Conservation (phyloP, 192 early-diverging fungal genomes). For the Powellomyces hirtus region DNA sequence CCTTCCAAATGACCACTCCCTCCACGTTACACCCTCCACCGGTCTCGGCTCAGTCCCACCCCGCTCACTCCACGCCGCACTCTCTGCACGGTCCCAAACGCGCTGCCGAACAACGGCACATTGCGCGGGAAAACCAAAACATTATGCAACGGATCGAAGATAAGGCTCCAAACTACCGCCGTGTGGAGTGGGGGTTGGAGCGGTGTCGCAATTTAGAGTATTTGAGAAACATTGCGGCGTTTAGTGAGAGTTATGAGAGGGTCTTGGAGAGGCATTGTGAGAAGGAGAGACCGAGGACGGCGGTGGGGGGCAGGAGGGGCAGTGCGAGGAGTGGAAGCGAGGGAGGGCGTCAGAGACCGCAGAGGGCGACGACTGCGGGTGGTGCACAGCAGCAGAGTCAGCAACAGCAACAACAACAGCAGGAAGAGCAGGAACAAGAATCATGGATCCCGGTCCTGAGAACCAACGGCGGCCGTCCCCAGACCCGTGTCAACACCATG, state of each 20-base stretch:
- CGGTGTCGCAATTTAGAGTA: slow-evolving; percentile 48
- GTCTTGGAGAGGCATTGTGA: slow-evolving; percentile 29
- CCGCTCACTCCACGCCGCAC: not conserved
- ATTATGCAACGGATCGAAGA: slow-evolving; percentile 50
- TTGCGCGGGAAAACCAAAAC: slow-evolving; percentile 33
- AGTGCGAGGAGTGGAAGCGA: not conserved
- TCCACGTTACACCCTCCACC: not conserved
- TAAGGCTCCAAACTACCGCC: slow-evolving; percentile 45
- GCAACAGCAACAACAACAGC: not conserved
- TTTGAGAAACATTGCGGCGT: slow-evolving; percentile 46
- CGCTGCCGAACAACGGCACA: slow-evolving; percentile 21
- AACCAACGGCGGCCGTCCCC: slow-evolving; percentile 12
- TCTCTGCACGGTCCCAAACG: slow-evolving; percentile 27
- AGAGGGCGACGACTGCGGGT: not conserved
- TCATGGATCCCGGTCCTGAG: not conserved
- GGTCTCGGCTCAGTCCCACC: not conserved
- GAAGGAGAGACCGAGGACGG: not conserved
- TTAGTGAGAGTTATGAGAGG: slow-evolving; percentile 38
- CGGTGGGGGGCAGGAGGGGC: not conserved
- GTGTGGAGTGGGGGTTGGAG: slow-evolving; percentile 35
- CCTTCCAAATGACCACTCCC: slow-evolving; percentile 31
- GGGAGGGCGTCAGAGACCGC: not conserved
- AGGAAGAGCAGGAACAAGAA: not conserved
- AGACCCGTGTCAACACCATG: slow-evolving; percentile 16
- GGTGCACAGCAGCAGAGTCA: not conserved